A percentile compares a stretch with the other conserved stretches of the same genome.
These are phyloP conservation scores for Pseudozyma sp. DNA, from an alignment of 1,284 basidiomycete species.

Conservation along the genomic window DNA sequence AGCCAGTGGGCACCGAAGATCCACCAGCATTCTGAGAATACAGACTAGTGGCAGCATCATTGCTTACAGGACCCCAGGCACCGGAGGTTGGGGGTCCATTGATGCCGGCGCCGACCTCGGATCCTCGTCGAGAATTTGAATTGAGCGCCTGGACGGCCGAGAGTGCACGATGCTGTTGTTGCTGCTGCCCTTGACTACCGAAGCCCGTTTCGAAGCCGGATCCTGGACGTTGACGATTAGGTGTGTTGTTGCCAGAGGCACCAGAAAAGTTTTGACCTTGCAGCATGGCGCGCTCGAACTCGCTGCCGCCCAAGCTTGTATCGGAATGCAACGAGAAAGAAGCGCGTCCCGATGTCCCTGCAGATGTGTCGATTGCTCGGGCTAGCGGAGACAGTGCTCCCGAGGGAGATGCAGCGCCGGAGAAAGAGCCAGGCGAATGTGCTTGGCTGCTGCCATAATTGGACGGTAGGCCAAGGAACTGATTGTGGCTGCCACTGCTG, in stretches of 20 bases:
- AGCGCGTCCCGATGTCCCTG: conserved; percentile 12
- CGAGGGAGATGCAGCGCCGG: conserved; percentile 26
- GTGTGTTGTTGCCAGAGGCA: conserved; percentile 17
- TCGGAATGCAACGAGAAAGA: conserved; percentile 29
- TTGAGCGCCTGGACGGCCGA: conserved; percentile 32
- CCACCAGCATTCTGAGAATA: conserved; percentile 29
- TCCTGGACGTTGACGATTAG: conserved; percentile 15
- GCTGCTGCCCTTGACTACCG: conserved; percentile 10
- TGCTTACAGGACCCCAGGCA: conserved; percentile 10
- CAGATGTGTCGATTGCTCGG: conserved; percentile 12
- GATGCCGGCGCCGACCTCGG: conserved; percentile 23
- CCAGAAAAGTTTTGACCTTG: conserved; percentile 13
- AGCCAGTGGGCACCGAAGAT: conserved; percentile 48
- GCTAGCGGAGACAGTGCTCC: conserved; percentile 11
- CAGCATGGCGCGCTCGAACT: conserved; percentile 37
- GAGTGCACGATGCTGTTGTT: conserved; percentile 32
- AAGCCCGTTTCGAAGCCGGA: conserved; percentile 14
- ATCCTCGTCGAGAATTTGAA: conserved; percentile 32
- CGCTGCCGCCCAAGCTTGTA: conserved; percentile 5
- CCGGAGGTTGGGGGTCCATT: conserved; percentile 6
- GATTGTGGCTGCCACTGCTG: background rate
- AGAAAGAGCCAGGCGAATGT: conserved; percentile 13
- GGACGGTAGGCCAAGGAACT: conserved; percentile 31
- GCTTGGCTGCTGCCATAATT: conserved; percentile 3
- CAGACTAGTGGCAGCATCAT: conserved; percentile 17